These are phyloP conservation scores for Cryphonectria carpinicola DNA, from an alignment of 2,329 filamentous ascomycete genomes.

Conservation along the genomic window DNA sequence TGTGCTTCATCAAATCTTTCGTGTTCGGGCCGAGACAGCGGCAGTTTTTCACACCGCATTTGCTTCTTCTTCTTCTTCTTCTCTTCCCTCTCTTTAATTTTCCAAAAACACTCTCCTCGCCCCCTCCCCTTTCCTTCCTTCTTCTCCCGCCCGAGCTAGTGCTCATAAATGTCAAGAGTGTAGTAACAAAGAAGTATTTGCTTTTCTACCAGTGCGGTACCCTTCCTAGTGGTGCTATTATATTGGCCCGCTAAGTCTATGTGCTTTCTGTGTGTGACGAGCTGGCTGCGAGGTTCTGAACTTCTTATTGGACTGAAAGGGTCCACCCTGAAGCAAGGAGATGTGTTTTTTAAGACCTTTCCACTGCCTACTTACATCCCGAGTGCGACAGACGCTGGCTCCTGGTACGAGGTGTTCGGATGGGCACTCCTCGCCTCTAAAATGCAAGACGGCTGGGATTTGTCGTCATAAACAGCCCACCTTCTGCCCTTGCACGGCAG, in stretches of 20 bases:
- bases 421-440: neutral
- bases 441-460: neutral
- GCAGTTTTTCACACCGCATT: neutral
- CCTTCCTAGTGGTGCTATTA: neutral
- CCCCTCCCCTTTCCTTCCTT: neutral
- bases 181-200: neutral
- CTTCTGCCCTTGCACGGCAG: neutral
- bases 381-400: neutral
- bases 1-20: neutral
- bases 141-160: neutral
- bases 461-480: neutral
- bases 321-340: neutral
- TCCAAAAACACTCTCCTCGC: neutral
- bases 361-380: neutral
- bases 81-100: no score
- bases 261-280: neutral
- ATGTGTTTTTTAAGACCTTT: neutral
- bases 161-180: neutral
- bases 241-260: neutral
- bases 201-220: neutral
- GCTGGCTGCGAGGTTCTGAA: neutral
- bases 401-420: neutral
- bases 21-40: neutral
- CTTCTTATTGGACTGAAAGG: neutral
- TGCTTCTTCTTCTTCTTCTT: neutral